Evolutionary conservation across 345 rosid genomes (phyloP), one percentile per base, ranked within the genome.

Genomic region (Combretum micranthum): DNA sequence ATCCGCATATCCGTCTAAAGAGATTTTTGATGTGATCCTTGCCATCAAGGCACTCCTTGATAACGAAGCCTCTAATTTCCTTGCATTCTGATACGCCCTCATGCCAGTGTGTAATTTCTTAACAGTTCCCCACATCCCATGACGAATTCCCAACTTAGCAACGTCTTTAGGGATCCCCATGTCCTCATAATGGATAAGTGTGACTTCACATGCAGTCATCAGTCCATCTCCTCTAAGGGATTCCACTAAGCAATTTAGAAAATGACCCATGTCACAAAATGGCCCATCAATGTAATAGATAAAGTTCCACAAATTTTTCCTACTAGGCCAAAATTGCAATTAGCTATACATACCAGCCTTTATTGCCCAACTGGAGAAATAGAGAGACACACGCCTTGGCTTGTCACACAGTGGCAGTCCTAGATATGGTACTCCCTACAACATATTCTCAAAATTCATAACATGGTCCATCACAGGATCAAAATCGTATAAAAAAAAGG

Each of bases 141-240:
- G 99, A 12, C 97, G 88, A 47, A 93, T 69, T 32, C 92, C 99
- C 73, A 93, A 52, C 77, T 89, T 93, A 1, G 97, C 99, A 44
- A 93, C 96, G 13, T 93, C 99, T 82, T 82, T 87, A 20, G 99
- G 99, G 68, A 93, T 89, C 25, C 97, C 97, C 99, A 93, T 87
- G 72, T 93, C 99, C 74, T 93, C 99, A 4, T 73, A 78, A 67
- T 93, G 99, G 42, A 93, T 77, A 17, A 93, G 91, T 25, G 76
- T 69, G 13, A 93, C 97, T 78, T 89, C 99, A 61, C 96, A 89
- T 5, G 97, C 96, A 43, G 94, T 49, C 22, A 64, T 43, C 56
- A 79, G 90, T 56, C 96, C 97, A 65, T 90, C 97, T 59, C 95
- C 84, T 74, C 77, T 90, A 4, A 81, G 81, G 2, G 99, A 87